Evolutionary conservation across 2,329 filamentous ascomycete species (phyloP).

Genomic region (Phialophora chinensis): DNA sequence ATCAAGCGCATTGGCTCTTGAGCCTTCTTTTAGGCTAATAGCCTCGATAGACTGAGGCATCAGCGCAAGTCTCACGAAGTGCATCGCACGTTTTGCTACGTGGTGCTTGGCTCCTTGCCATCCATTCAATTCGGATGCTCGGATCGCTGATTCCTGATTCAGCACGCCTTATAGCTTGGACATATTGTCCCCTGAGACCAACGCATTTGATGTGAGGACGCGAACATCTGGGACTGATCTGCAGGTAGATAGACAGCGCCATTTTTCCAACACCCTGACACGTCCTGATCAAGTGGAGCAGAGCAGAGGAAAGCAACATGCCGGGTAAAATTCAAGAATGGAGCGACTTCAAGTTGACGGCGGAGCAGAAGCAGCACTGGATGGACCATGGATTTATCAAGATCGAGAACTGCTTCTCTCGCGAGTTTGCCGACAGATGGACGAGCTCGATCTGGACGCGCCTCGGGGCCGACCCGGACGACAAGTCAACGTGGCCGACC

Average conservation of each 20-base stretch:
- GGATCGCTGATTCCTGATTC: neutral
- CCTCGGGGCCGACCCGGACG: conserved; percentile 50
- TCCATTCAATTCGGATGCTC: neutral
- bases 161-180: neutral
- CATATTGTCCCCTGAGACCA: neutral
- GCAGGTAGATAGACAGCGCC: neutral
- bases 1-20: neutral
- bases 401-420: conserved; percentile 15
- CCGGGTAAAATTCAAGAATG: conserved; percentile 17
- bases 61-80: neutral
- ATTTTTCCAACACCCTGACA: neutral
- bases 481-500: conserved; percentile 67
- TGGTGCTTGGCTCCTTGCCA: neutral
- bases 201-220: neutral
- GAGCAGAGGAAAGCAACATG: neutral
- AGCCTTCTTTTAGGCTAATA: conserved; percentile 8
- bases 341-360: conserved; percentile 8
- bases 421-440: conserved; percentile 19
- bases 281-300: neutral
- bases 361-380: conserved; percentile 22
- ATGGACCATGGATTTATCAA: conserved; percentile 18
- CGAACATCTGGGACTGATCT: neutral
- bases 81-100: neutral
- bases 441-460: conserved; percentile 21
- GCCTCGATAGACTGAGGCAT: neutral